These are phyloP conservation scores for Brettanomyces anomalus DNA, from an alignment of 805 yeast species.

Conservation along the genomic window DNA sequence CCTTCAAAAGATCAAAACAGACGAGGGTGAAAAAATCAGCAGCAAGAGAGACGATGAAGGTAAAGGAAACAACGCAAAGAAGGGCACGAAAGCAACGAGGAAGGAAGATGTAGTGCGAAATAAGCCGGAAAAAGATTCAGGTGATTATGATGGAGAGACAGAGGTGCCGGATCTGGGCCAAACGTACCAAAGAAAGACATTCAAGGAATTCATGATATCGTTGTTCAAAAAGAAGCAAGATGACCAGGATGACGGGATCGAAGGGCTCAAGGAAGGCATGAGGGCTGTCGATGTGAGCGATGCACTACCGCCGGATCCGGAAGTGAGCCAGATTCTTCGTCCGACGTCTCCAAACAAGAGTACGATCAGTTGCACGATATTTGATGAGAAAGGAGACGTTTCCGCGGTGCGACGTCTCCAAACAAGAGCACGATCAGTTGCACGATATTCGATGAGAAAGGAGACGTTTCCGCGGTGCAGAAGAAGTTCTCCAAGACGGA, in stretches of 20 bases:
- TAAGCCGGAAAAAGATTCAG: too few species aligned
- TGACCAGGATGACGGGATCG: neutral
- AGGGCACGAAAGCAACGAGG: too few species aligned
- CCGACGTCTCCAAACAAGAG: neutral
- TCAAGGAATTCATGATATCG: too few species aligned
- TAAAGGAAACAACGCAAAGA: too few species aligned
- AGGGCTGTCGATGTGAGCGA: neutral
- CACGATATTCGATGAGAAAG: conserved; percentile 66
- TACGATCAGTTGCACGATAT: conserved; percentile 54
- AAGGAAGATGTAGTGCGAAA: too few species aligned
- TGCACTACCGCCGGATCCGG: neutral
- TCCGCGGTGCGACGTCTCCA: conserved; percentile 9
- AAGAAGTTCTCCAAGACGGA: conserved; percentile 66
- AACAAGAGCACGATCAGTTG: conserved; percentile 29
- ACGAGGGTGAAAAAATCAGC: too few species aligned
- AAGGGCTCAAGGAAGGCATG: neutral
- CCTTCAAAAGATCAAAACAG: too few species aligned
- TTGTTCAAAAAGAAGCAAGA: too few species aligned
- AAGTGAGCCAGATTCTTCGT: neutral
- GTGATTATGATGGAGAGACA: too few species aligned
- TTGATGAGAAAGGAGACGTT: conserved; percentile 62
- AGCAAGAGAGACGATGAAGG: too few species aligned
- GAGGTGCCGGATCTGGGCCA: too few species aligned
- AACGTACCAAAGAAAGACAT: too few species aligned
- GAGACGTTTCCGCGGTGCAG: conserved; percentile 62